Evolutionary conservation across 2,329 filamentous ascomycete species (phyloP).

Genomic region (Colletotrichum sp.): DNA sequence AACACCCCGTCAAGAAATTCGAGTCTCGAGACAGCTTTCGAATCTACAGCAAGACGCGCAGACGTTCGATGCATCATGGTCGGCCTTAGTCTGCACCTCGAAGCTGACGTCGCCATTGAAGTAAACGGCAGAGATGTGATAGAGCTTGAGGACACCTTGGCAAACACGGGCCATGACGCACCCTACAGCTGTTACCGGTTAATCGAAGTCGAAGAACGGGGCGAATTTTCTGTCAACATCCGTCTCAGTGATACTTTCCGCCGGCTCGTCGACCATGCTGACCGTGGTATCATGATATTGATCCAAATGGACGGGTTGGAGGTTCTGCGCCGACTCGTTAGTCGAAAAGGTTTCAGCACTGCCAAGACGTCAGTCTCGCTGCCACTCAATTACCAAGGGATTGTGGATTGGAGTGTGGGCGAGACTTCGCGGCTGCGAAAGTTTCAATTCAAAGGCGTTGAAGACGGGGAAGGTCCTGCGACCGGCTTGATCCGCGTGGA

Average conservation of each 20-base stretch:
- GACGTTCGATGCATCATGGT: not conserved
- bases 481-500: not conserved
- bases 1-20: not conserved
- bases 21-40: not conserved
- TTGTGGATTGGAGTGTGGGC: not conserved
- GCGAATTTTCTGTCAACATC: not conserved
- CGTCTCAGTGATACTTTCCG: not conserved
- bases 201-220: not conserved
- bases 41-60: not conserved
- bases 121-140: not conserved
- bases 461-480: not conserved
- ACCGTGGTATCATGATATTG: not conserved
- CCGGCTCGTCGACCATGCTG: not conserved
- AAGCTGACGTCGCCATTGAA: not conserved
- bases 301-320: not conserved
- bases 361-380: not conserved
- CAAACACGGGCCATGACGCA: not conserved
- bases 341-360: not conserved
- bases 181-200: not conserved
- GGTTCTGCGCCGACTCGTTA: not conserved
- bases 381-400: not conserved
- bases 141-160: not conserved
- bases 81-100: not conserved
- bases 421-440: not conserved
- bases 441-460: not conserved